A percentile compares a stretch with the other conserved stretches of the same genome.
Evolutionary conservation across 345 rosid species (phyloP).

Genomic region (Gossypium stocksii): DNA sequence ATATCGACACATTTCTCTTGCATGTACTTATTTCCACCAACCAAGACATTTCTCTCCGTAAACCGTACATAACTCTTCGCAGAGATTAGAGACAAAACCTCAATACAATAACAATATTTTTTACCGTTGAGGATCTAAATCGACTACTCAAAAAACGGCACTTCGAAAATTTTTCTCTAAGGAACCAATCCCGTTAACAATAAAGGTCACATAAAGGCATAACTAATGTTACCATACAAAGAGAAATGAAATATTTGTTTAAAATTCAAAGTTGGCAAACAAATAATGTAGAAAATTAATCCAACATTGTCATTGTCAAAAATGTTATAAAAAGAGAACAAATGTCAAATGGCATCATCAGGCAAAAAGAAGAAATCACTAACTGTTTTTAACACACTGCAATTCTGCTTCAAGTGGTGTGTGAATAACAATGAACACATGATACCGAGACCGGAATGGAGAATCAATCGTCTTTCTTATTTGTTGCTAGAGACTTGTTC

Average conservation of each 20-base stretch:
- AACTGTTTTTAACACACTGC: background rate
- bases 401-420: background rate
- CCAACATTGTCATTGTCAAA: background rate
- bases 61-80: too few species aligned
- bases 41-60: rapidly evolving
- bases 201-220: background rate
- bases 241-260: background rate
- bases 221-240: background rate
- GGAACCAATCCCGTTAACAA: too few species aligned
- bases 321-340: background rate
- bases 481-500: background rate
- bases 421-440: background rate
- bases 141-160: rapidly evolving
- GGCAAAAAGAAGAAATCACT: background rate
- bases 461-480: constrained; percentile 11
- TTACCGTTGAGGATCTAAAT: rapidly evolving
- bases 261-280: background rate
- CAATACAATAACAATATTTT: too few species aligned
- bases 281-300: background rate
- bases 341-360: background rate
- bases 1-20: too few species aligned
- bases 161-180: too few species aligned
- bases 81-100: too few species aligned
- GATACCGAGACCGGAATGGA: too few species aligned
- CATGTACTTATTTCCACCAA: too few species aligned